Percentiles rank a stretch among this genome's conserved stretches.
Conservation (phyloP, 257 asterid species). For the Fraxinus americana region DNA sequence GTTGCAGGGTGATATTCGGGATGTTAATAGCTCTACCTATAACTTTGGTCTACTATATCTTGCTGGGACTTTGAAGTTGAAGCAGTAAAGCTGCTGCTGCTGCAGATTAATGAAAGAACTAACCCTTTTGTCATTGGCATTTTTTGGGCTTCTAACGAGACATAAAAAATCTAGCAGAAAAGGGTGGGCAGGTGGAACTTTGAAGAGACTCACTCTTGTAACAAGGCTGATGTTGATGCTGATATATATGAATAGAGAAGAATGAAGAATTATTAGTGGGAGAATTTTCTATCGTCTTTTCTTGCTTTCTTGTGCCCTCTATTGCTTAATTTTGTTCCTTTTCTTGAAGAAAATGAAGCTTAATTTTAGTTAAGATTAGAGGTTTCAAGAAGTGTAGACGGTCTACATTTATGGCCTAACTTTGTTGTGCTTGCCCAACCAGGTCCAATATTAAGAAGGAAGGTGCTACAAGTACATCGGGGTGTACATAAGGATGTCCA, state of each 20-base stretch:
- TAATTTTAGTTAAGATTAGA: conserved; percentile 18
- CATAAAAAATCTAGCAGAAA: conserved; percentile 5
- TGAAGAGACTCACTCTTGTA: conserved; percentile 5
- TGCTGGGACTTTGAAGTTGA: conserved; percentile 68
- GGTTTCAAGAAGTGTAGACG: too few species aligned
- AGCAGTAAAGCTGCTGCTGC: conserved; percentile 7
- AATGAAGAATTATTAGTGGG: background rate
- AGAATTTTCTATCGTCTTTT: conserved; percentile 26
- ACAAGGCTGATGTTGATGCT: background rate
- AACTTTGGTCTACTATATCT: conserved; percentile 77
- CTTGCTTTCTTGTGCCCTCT: conserved; percentile 21
- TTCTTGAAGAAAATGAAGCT: conserved; percentile 35
- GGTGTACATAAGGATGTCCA: too few species aligned
- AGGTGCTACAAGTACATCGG: too few species aligned
- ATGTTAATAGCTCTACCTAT: conserved; percentile 90
- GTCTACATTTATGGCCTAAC: too few species aligned
- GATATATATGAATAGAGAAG: background rate
- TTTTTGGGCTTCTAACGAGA: conserved; percentile 56
- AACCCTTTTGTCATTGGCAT: conserved; percentile 39
- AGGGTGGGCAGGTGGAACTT: background rate
- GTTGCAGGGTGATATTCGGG: conserved; percentile 89
- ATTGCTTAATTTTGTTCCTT: conserved; percentile 33
- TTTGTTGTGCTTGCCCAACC: too few species aligned
- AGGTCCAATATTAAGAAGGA: too few species aligned
- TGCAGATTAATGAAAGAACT: conserved; percentile 29